Base-by-base conservation (phyloP, 805 yeast species). In the Saturnispora hagleri region DNA sequence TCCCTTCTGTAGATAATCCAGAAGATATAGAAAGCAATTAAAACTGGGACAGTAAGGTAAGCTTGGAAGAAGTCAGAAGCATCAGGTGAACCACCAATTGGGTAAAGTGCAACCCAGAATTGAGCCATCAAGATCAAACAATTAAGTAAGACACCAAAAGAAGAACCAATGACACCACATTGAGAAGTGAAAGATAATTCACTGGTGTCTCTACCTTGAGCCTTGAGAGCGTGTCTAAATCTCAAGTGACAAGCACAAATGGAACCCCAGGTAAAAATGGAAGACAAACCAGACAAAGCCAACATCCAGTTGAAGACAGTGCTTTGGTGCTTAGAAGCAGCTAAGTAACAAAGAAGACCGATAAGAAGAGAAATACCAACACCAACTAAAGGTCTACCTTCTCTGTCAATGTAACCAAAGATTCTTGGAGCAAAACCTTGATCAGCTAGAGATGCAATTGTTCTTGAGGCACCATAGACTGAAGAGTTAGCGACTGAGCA, bases 81-180 rank as follows among this genome's bases (percentile, higher is more conserved):
- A 61, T 67, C 70, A 43, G 83, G 78, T 15, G 66, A 41, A 9
- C 52, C 70, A 18, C 80, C 81, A 48, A 80, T 62, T 48, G 95
- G 95, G 73, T 73, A 86, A 38, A 84, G 69, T 5, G 91, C 90
- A 48, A 84, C 74, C 87, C 90, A 87, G 70, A 87, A 85, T 68
- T 85, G 90, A 26, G 89, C 85, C 53, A 77, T 69, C 50, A 88
- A 72, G 52, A 86, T 81, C 51, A 82, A 65, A 41, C 76, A 41
- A 62, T 81, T 80, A 63, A 88, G 67, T 38, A 69, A 56, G 15
- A 77, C 62, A 47, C 91, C 93, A 60, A 74, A 75, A 53, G 62
- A 62, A 0, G 95, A 81, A 46, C 93, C 93, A 58, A 62, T 68
- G 24, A 82, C 65, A 57, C 95, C 96, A 33, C 73, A 68, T 53